phyloP scores from a whole-genome alignment of 768 basidiomycete genomes.

The Hygrocybe punicea region DNA sequence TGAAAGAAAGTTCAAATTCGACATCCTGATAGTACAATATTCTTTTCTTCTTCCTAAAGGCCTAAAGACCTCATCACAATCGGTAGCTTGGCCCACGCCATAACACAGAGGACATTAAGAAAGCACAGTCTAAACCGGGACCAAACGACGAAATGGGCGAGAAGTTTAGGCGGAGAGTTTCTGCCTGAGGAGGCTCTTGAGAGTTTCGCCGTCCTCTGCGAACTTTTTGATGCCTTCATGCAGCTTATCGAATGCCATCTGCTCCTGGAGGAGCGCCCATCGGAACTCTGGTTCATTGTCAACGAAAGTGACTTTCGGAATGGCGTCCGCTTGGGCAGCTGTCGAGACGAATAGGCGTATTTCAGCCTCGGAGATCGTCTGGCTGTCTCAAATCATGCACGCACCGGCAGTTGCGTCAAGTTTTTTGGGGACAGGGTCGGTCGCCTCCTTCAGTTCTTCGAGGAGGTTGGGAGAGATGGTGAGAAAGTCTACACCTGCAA shows the following conservation, averaged over 20 bases:
- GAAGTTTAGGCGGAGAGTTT: conserved; percentile 52
- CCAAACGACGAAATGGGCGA: neutral
- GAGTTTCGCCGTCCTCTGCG: conserved; percentile 87
- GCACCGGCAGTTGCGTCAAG: conserved; percentile 64
- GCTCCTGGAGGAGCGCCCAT: conserved; percentile 86
- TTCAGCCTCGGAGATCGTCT: neutral
- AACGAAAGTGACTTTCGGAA: conserved; percentile 78
- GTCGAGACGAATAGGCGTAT: neutral
- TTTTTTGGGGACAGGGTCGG: conserved; percentile 75
- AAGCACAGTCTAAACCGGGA: neutral
- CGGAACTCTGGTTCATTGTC: conserved; percentile 97
- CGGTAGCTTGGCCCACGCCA: too few species aligned
- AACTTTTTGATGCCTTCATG: conserved; percentile 99
- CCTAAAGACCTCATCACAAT: too few species aligned
- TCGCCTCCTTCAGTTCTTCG: conserved; percentile 86
- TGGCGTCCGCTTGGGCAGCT: conserved; percentile 57
- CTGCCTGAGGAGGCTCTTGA: conserved; percentile 76
- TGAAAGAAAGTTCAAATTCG: too few species aligned
- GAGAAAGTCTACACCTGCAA: conserved; percentile 96
- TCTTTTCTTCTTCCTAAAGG: too few species aligned
- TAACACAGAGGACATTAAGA: too few species aligned
- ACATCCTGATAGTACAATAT: too few species aligned
- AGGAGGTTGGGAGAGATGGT: conserved; percentile 90
- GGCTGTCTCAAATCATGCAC: conserved; percentile 17
- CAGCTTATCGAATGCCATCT: conserved; percentile 98